Percentiles rank a stretch among this genome's conserved stretches.
These are phyloP conservation scores for Lecanicillium sp. DNA, from an alignment of 2,329 filamentous ascomycete species.

Conservation along the genomic window DNA sequence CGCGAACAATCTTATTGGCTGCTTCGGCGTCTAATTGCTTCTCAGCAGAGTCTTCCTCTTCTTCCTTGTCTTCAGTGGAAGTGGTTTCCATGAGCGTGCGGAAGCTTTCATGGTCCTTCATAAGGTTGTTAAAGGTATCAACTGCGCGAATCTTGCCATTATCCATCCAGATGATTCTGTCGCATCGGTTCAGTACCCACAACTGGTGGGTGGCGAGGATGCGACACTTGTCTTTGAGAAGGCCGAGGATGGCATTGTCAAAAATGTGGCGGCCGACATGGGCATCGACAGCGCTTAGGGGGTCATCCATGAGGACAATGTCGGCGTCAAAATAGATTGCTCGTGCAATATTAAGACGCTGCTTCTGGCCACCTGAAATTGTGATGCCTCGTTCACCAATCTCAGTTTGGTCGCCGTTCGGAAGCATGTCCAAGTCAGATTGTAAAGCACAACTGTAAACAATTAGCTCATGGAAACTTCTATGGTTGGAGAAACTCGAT, in stretches of 20 bases:
- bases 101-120: constrained; percentile 71
- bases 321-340: constrained; percentile 64
- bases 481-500: constrained; percentile 4
- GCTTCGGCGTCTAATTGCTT: constrained; percentile 34
- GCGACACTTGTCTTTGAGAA: constrained; percentile 81
- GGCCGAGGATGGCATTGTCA: constrained; percentile 84
- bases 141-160: constrained; percentile 74
- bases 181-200: constrained; percentile 83
- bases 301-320: constrained; percentile 62
- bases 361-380: constrained; percentile 91
- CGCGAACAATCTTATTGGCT: constrained; percentile 18
- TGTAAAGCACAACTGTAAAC: constrained; percentile 58
- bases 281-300: constrained; percentile 60
- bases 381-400: constrained; percentile 95
- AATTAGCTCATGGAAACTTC: constrained; percentile 8
- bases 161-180: constrained; percentile 91
- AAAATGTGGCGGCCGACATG: constrained; percentile 72
- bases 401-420: constrained; percentile 78
- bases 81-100: constrained; percentile 78
- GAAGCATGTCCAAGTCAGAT: constrained; percentile 87
- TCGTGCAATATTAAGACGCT: constrained; percentile 87
- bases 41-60: constrained; percentile 37
- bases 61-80: constrained; percentile 53
- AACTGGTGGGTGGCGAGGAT: constrained; percentile 92
- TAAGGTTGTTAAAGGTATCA: constrained; percentile 84